phyloP scores from a whole-genome alignment of 2,329 filamentous ascomycete genomes.

The Fusarium lyarnte region DNA sequence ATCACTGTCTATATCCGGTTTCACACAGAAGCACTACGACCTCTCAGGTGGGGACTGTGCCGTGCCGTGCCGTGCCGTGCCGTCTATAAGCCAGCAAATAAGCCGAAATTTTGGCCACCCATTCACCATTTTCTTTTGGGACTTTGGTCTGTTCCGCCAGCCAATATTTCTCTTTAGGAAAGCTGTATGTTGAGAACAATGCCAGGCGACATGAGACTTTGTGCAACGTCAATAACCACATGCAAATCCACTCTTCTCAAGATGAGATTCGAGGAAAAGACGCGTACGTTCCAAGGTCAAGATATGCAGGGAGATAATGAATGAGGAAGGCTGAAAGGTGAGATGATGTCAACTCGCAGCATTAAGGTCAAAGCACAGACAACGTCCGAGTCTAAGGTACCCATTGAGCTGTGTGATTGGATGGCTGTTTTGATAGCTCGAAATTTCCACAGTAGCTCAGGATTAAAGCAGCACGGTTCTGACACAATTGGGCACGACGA shows the following conservation, averaged over 20 bases:
- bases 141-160: not conserved
- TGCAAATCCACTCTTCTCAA: no score
- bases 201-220: not conserved
- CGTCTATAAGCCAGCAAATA: not conserved
- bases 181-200: not conserved
- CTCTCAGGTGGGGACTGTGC: not conserved
- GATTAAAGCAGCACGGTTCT: no score
- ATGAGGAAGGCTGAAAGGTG: not conserved
- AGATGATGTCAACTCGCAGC: not conserved
- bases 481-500: no score
- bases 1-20: not conserved
- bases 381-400: not conserved
- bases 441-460: no score
- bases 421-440: fast-evolving
- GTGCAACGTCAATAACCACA: not conserved
- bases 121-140: no score
- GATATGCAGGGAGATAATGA: not conserved
- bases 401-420: not conserved
- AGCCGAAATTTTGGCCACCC: not conserved
- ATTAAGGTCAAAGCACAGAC: not conserved
- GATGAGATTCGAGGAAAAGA: fast-evolving
- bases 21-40: no score
- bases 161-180: not conserved
- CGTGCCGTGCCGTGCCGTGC: not conserved
- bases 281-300: not conserved